These are phyloP conservation scores for Pilatotrama ljubarskyi DNA, from an alignment of 768 basidiomycete species.

Conservation along the genomic window DNA sequence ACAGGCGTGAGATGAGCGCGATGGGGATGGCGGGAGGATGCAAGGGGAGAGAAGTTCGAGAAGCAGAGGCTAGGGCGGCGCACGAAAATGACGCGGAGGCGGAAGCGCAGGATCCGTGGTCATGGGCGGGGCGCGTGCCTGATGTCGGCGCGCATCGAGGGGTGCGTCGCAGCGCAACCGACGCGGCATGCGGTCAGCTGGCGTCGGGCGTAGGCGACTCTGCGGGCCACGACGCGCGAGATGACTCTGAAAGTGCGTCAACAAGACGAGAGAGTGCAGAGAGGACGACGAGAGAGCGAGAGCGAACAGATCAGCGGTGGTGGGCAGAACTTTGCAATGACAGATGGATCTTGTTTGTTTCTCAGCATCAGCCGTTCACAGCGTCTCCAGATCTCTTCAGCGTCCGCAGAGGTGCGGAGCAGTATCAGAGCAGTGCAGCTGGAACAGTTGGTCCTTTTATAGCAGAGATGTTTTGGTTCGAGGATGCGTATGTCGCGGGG, in stretches of 20 bases:
- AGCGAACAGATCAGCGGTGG: slow-evolving; percentile 3
- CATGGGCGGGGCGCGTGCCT: slow-evolving; percentile 5
- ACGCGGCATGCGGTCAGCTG: not conserved
- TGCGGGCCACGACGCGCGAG: not conserved
- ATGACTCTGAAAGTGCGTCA: not conserved
- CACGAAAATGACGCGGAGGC: not conserved
- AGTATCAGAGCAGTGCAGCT: no score
- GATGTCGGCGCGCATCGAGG: slow-evolving; percentile 3
- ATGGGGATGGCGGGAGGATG: not conserved
- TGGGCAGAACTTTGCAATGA: not conserved
- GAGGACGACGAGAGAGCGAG: not conserved
- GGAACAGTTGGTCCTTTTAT: no score
- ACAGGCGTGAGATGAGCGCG: not conserved
- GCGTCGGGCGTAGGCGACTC: not conserved
- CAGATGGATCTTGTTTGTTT: not conserved
- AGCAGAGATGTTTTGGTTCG: not conserved
- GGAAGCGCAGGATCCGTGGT: not conserved
- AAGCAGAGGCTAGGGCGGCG: not conserved
- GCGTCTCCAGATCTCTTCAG: not conserved
- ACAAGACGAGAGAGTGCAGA: not conserved
- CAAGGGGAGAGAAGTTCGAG: not conserved
- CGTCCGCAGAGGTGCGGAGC: not conserved
- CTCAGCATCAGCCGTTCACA: not conserved
- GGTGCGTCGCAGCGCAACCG: not conserved
- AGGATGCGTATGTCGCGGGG: no score